Conservation (phyloP, 2,329 filamentous ascomycete species). For the Talaromyces sp. region DNA sequence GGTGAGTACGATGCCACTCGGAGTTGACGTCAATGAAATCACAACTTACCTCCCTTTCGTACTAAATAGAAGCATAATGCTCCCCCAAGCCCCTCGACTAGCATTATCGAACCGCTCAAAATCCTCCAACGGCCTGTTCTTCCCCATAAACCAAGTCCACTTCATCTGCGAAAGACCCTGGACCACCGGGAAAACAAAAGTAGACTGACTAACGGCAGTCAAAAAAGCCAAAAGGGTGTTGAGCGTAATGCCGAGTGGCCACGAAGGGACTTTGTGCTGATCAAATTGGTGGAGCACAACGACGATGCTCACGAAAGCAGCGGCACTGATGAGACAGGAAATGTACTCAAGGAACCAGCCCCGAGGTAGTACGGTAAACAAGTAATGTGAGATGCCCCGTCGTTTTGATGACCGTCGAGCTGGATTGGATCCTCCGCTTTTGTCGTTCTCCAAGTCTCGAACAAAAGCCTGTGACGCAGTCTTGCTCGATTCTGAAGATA, state of each 20-base stretch:
- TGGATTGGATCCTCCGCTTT: neutral
- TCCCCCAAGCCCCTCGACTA: constrained; percentile 13
- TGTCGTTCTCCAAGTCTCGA: neutral
- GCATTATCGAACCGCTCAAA: constrained; percentile 10
- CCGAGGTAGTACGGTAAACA: neutral
- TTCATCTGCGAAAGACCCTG: constrained; percentile 14
- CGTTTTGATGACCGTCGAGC: neutral
- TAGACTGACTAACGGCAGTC: constrained; percentile 10
- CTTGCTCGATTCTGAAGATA: neutral
- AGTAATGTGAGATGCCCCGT: neutral
- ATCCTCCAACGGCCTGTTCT: constrained; percentile 5
- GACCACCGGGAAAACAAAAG: constrained; percentile 6
- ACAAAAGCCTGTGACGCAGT: neutral
- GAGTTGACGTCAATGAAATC: neutral
- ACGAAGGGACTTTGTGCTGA: neutral
- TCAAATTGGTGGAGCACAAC: constrained; percentile 8
- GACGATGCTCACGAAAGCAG: constrained; percentile 1
- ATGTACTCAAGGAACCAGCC: constrained; percentile 12
- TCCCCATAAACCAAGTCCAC: constrained; percentile 4
- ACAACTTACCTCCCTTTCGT: constrained; percentile 15
- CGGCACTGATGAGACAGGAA: constrained; percentile 10
- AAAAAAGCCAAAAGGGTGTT: constrained; percentile 12
- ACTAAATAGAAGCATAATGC: constrained; percentile 9
- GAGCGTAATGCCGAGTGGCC: constrained; percentile 7
- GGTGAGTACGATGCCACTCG: neutral